Evolutionary conservation across 1,139 yeast genomes (phyloP).

Genomic region (Yamadazyma songkhlaensis): DNA sequence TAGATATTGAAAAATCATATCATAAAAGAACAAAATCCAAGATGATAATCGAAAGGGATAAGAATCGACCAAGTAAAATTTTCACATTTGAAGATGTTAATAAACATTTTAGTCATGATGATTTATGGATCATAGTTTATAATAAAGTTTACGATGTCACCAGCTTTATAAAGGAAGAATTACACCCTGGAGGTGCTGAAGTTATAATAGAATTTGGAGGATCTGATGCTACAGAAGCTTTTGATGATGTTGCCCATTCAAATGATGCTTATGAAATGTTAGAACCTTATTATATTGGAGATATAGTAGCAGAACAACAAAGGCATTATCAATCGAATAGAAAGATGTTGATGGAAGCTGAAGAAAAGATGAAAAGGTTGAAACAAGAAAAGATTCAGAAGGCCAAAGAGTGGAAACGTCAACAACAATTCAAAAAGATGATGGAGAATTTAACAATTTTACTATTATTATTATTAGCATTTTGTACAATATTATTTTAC

Average conservation of each 20-base stretch:
- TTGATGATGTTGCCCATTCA: constrained; percentile 52
- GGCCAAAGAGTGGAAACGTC: constrained; percentile 9
- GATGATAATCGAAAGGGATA: constrained; percentile 1
- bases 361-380: constrained; percentile 9
- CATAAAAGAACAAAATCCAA: neutral
- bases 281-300: constrained; percentile 37
- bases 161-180: constrained; percentile 29
- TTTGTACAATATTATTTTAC: constrained; percentile 25
- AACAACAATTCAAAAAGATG: constrained; percentile 11
- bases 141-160: constrained; percentile 62
- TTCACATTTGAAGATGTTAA: constrained; percentile 35
- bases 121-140: constrained; percentile 67
- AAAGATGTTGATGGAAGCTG: constrained; percentile 12
- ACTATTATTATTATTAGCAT: constrained; percentile 20
- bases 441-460: constrained; percentile 20
- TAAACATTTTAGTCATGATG: constrained; percentile 44
- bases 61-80: constrained; percentile 1
- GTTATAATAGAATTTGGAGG: constrained; percentile 70
- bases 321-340: constrained; percentile 12
- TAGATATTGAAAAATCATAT: no score
- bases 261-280: constrained; percentile 42
- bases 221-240: constrained; percentile 65
- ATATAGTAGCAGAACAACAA: constrained; percentile 21
- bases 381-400: constrained; percentile 8
- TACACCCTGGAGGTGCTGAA: constrained; percentile 73